Conservation (phyloP, 768 basidiomycete species). For the Inosperma sp. region DNA sequence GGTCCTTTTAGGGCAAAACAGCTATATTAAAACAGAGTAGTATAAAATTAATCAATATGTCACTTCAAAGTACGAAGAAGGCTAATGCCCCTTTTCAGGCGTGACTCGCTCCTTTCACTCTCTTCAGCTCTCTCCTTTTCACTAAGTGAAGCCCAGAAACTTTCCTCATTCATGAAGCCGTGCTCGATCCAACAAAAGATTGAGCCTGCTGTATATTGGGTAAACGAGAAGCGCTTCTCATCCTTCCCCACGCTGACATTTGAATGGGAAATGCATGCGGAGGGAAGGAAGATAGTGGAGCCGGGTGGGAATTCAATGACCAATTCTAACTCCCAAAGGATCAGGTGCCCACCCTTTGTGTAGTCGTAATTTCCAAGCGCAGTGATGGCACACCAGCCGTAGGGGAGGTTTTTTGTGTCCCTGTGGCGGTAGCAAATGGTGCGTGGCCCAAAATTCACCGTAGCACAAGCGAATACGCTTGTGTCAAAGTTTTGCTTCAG, state of each 20-base stretch:
- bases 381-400: not conserved
- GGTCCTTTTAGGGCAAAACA: no score
- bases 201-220: constrained; percentile 1
- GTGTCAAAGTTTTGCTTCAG: not conserved
- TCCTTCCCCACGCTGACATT: not conserved
- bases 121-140: no score
- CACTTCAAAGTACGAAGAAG: no score
- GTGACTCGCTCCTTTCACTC: no score
- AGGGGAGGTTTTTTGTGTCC: not conserved
- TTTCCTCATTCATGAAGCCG: no score
- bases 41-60: no score
- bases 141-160: no score
- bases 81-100: no score
- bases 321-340: constrained; percentile 4
- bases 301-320: constrained; percentile 1
- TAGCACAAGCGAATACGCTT: not conserved
- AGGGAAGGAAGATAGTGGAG: constrained; percentile 2
- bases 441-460: not conserved
- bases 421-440: not conserved
- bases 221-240: not conserved
- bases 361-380: not conserved
- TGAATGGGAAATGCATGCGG: not conserved
- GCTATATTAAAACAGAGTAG: no score
- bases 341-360: not conserved
- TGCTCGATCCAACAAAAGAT: constrained; percentile 1